Base-by-base conservation (phyloP, 83 land plant genomes). In the Picea engelmannii region DNA sequence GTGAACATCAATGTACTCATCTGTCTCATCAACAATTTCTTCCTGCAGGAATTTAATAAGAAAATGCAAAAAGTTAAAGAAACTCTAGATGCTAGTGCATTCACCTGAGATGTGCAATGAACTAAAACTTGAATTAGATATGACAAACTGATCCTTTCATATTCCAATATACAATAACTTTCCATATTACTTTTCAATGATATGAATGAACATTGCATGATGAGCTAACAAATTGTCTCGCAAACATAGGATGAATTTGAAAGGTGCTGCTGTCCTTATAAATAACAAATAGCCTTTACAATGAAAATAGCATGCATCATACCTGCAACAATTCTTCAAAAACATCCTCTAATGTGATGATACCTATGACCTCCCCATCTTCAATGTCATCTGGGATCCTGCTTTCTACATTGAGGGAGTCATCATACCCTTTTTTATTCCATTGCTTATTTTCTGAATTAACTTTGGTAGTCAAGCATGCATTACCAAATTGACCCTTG, bases 301-400 rank as follows among this genome's bases (percentile, higher is more conserved):
- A 49, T 73, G 27, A 75, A 75, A 24, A 75, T 24, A 11, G 27
- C 61, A 75, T 12, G 60, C 24, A 61, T 60, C 84, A 80, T 88
- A 97, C 99, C 81, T 97, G 99, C 67, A 97, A 83, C 76, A 97
- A 95, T 82, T 97, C 99, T 87, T 95, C 99, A 88, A 97, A 96
- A 18, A 97, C 98, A 94, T 97, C 99, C 76, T 97, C 99, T 66
- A 97, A 81, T 24, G 98, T 97, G 78, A 97, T 96, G 55, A 97
- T 97, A 15, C 99, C 98, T 83, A 97, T 92, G 62, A 95, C 97
- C 85, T 95, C 99, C 18, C 98, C 98, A 40, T 94, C 99, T 82
- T 95, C 95, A 79, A 90, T 80, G 81, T 97, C 94, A 74, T 93
- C 95, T 8, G 81, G 13, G 4, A 79, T 62, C 31, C 70, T 81